Conservation (phyloP, 2,329 filamentous ascomycete species). For the Emmonsiellopsis sp. region DNA sequence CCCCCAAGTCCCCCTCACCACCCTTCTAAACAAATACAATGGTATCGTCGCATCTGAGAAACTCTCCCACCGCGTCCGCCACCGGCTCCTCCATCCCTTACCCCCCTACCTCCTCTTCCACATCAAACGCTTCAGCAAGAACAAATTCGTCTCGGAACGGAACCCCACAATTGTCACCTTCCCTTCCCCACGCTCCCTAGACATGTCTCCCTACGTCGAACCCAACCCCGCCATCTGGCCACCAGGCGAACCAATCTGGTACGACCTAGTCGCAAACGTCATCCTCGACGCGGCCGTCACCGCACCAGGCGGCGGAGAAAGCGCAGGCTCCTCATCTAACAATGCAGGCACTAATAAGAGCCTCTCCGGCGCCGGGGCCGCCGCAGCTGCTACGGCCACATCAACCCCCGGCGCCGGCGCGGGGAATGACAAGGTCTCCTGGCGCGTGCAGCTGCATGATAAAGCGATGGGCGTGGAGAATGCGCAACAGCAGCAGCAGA, state of each 20-base stretch:
- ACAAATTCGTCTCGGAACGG: constrained; percentile 92
- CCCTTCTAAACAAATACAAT: constrained; percentile 86
- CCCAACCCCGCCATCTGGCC: constrained; percentile 65
- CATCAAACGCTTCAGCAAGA: constrained; percentile 91
- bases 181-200: constrained; percentile 69
- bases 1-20: constrained; percentile 63
- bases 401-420: constrained; percentile 60
- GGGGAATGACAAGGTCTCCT: constrained; percentile 83
- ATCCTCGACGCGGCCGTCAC: constrained; percentile 41
- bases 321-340: constrained; percentile 11
- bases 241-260: constrained; percentile 75
- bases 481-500: constrained; percentile 23
- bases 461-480: constrained; percentile 47
- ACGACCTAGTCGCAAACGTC: constrained; percentile 93
- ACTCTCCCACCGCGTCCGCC: constrained; percentile 76
- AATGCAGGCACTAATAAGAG: constrained; percentile 24
- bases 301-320: constrained; percentile 57
- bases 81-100: constrained; percentile 79
- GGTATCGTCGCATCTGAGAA: constrained; percentile 80
- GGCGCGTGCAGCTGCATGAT: constrained; percentile 85
- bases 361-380: constrained; percentile 22
- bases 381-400: constrained; percentile 17
- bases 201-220: constrained; percentile 85
- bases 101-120: constrained; percentile 89
- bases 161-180: constrained; percentile 99